These are phyloP conservation scores for Ophiosphaerella narmari DNA, from an alignment of 2,329 filamentous ascomycete species.

Conservation along the genomic window DNA sequence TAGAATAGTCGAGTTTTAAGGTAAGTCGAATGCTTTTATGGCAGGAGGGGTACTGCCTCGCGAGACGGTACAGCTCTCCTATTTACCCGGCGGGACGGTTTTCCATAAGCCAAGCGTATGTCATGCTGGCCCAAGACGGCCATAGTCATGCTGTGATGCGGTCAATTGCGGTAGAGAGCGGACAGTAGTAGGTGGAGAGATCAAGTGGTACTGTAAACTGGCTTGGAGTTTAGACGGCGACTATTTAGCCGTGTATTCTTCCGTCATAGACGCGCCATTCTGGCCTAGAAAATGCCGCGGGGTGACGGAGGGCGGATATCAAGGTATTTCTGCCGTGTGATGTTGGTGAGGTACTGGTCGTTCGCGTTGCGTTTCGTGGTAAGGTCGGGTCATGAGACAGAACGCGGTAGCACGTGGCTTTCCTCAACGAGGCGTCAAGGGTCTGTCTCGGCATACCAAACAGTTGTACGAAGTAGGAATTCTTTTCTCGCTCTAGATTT, in stretches of 20 bases:
- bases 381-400: not conserved
- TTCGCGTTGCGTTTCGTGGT: not conserved
- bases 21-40: constrained; percentile 29
- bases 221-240: constrained; percentile 7
- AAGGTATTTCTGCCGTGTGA: not conserved
- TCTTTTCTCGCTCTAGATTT: no score
- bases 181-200: constrained; percentile 16
- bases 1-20: constrained; percentile 9
- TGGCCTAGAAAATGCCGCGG: constrained; percentile 21
- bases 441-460: no score
- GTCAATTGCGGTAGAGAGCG: constrained; percentile 15
- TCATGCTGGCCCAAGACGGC: constrained; percentile 21
- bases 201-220: constrained; percentile 10
- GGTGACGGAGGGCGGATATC: constrained; percentile 20
- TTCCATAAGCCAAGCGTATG: constrained; percentile 23
- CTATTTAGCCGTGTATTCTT: constrained; percentile 43
- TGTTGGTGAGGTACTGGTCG: not conserved
- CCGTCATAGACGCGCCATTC: constrained; percentile 26
- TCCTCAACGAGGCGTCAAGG: no score
- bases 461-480: no score
- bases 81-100: constrained; percentile 43
- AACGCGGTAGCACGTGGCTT: constrained; percentile 5
- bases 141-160: constrained; percentile 19
- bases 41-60: constrained; percentile 30
- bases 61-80: constrained; percentile 22